phyloP scores from a whole-genome alignment of 768 basidiomycete species.

The Austroboletus festivus region DNA sequence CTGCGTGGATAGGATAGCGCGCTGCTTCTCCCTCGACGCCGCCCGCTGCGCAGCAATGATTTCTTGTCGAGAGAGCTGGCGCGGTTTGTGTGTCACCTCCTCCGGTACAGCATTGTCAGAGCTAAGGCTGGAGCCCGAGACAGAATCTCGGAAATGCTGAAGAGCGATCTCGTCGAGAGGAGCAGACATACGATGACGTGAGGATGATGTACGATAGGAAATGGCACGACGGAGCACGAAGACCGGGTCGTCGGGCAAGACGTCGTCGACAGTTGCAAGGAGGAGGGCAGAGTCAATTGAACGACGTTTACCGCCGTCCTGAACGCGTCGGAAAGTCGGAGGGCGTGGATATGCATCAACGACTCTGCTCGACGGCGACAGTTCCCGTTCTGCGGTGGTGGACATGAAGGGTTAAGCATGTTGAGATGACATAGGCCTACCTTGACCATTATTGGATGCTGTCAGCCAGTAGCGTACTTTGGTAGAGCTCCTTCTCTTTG shows the following conservation, averaged over 20 bases:
- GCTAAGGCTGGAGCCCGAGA: conserved; percentile 52
- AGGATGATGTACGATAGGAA: conserved; percentile 66
- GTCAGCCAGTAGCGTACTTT: conserved; percentile 83
- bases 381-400: conserved; percentile 59
- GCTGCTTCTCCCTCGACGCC: conserved; percentile 78
- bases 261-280: conserved; percentile 68
- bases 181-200: conserved; percentile 68
- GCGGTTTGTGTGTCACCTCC: conserved; percentile 34
- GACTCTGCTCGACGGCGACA: conserved; percentile 77
- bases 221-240: conserved; percentile 86
- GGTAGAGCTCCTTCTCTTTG: conserved; percentile 72
- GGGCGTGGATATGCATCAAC: conserved; percentile 80
- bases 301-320: conserved; percentile 68
- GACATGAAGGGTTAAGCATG: conserved; percentile 4
- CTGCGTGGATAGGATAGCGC: conserved; percentile 84
- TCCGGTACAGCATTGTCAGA: conserved; percentile 42
- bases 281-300: conserved; percentile 80
- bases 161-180: conserved; percentile 84
- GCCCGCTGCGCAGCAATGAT: conserved; percentile 93
- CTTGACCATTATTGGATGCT: conserved; percentile 56
- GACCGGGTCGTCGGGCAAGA: conserved; percentile 78
- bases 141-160: conserved; percentile 64
- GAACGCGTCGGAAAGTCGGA: conserved; percentile 62
- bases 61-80: conserved; percentile 66
- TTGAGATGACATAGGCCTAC: too few species aligned